Evolutionary conservation across 2,329 filamentous ascomycete genomes (phyloP).

Genomic region (Aspergillus fumigatiaffinis): DNA sequence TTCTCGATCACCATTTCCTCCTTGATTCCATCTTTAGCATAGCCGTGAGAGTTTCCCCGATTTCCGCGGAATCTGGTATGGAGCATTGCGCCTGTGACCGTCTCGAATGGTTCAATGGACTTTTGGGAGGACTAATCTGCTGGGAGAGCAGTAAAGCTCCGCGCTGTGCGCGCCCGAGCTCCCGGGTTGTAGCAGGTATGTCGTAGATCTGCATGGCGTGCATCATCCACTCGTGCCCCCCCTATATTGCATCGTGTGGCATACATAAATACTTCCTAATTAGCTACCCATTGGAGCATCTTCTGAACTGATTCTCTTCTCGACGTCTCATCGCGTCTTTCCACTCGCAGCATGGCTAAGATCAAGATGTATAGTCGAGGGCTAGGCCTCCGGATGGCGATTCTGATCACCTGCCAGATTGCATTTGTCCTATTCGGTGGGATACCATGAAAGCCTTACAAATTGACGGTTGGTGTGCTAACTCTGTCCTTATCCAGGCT

Average conservation of each 20-base stretch:
- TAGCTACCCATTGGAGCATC: background rate
- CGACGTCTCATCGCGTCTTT: background rate
- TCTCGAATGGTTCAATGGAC: background rate
- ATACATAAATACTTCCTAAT: background rate
- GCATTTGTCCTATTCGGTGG: slow-evolving; percentile 26
- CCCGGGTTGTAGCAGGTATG: background rate
- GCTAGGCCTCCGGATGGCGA: slow-evolving; percentile 23
- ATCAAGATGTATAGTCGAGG: slow-evolving; percentile 25
- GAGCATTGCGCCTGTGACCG: slow-evolving; percentile 6
- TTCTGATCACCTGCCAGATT: slow-evolving; percentile 22
- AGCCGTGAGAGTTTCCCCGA: slow-evolving; percentile 11
- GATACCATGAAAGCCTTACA: slow-evolving; percentile 2
- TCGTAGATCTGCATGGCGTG: slow-evolving; percentile 2
- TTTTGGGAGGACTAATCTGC: background rate
- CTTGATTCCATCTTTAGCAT: slow-evolving; percentile 4
- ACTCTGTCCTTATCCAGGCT: slow-evolving; percentile 28
- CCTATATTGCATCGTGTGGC: background rate
- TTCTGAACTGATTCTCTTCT: background rate
- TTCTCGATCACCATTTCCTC: slow-evolving; percentile 11
- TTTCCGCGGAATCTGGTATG: slow-evolving; percentile 17
- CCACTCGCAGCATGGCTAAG: slow-evolving; percentile 15
- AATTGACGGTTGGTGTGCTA: slow-evolving; percentile 3
- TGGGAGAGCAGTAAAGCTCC: background rate
- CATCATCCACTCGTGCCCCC: background rate
- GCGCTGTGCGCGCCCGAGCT: background rate